Evolutionary conservation across 2,329 filamentous ascomycete species (phyloP).

Genomic region (Exserohilum rostratum): DNA sequence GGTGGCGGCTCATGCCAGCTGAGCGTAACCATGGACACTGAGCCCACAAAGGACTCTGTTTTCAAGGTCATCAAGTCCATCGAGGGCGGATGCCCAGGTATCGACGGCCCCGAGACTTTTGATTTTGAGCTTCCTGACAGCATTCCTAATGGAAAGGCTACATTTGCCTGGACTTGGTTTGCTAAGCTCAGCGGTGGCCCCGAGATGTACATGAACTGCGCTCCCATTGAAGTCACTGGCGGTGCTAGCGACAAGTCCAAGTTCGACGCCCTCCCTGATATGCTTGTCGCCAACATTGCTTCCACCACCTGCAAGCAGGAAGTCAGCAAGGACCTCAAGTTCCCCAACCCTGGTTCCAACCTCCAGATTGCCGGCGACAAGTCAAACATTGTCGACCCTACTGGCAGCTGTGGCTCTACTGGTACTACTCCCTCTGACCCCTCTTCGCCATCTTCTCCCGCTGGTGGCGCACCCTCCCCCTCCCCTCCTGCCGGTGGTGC

Average conservation of each 20-base stretch:
- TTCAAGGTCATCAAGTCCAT: conserved; percentile 93
- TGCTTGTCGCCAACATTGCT: conserved; percentile 76
- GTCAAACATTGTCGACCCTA: no score
- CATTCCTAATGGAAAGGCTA: conserved; percentile 76
- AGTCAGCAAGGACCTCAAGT: conserved; percentile 63
- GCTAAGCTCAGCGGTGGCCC: conserved; percentile 79
- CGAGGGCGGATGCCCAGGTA: conserved; percentile 81
- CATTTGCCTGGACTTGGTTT: conserved; percentile 92
- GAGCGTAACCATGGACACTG: conserved; percentile 71
- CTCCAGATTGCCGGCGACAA: no score
- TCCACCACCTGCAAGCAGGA: conserved; percentile 61
- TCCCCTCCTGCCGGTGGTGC: conserved; percentile 23
- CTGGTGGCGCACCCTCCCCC: conserved; percentile 25
- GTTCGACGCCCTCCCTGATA: conserved; percentile 67
- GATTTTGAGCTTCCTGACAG: conserved; percentile 73
- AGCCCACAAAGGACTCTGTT: conserved; percentile 58
- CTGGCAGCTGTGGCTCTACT: conserved; percentile 29
- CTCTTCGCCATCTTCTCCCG: conserved; percentile 11
- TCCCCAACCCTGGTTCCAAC: conserved; percentile 69
- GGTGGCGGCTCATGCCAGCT: conserved; percentile 93
- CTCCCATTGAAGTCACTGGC: conserved; percentile 68
- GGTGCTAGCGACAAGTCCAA: conserved; percentile 58
- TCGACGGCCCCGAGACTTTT: conserved; percentile 62
- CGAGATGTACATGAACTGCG: conserved; percentile 92
- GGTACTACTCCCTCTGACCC: conserved; percentile 24